phyloP scores from a whole-genome alignment of 1,284 basidiomycete species.

The Trichosporon sp. region DNA sequence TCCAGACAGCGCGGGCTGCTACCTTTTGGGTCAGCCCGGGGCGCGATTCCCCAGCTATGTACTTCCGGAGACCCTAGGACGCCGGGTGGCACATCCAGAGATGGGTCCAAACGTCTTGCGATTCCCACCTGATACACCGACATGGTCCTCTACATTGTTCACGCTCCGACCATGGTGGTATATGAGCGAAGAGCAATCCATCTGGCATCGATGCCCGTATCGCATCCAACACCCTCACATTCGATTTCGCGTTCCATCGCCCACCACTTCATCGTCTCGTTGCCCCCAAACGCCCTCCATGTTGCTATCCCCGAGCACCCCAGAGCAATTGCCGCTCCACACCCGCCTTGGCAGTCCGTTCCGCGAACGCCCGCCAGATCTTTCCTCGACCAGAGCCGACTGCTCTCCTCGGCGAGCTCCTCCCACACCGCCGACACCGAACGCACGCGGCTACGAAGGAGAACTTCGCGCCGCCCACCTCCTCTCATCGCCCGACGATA shows the following conservation, averaged over 20 bases:
- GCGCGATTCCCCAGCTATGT: background rate
- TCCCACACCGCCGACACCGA: background rate
- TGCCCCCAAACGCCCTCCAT: background rate
- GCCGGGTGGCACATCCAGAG: background rate
- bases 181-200: background rate
- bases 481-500: background rate
- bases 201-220: background rate
- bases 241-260: background rate
- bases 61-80: background rate
- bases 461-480: no score
- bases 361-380: background rate
- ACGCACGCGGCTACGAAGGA: no score
- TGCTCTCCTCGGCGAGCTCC: background rate
- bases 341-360: background rate
- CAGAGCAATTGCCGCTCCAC: background rate
- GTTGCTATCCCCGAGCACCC: background rate
- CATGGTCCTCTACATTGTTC: background rate
- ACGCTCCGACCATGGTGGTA: background rate
- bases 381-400: background rate
- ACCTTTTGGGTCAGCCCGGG: background rate
- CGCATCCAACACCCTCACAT: no score
- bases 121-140: background rate
- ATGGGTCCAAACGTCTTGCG: background rate
- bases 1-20: background rate
- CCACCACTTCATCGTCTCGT: background rate